These are phyloP conservation scores for Mycena latifolia DNA, from an alignment of 768 basidiomycete species.

Conservation along the genomic window DNA sequence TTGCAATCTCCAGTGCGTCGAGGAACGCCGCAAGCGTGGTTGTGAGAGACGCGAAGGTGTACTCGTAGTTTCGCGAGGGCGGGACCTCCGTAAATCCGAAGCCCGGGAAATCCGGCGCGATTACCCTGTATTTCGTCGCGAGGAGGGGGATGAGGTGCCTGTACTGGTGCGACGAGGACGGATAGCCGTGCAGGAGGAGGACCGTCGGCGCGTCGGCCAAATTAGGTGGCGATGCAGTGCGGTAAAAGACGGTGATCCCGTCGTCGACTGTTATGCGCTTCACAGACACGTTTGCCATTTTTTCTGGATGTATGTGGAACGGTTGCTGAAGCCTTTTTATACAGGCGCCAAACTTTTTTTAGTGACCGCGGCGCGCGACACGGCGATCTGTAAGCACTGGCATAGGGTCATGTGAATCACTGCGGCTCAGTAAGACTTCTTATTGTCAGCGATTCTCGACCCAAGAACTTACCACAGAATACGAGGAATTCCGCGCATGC, in stretches of 20 bases:
- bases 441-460: too few relatives aligned
- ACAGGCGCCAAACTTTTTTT: not conserved
- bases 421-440: not conserved
- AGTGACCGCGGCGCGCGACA: not conserved
- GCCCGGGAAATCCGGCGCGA: slow-evolving; percentile 63
- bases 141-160: slow-evolving; percentile 58
- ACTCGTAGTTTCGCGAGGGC: slow-evolving; percentile 47
- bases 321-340: not conserved
- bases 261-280: slow-evolving; percentile 42
- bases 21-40: slow-evolving; percentile 54
- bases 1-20: slow-evolving; percentile 50
- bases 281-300: slow-evolving; percentile 35
- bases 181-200: slow-evolving; percentile 64
- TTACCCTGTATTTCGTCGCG: slow-evolving; percentile 51
- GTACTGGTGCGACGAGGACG: slow-evolving; percentile 60
- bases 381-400: not conserved
- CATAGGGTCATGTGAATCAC: not conserved
- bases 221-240: slow-evolving; percentile 48
- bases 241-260: slow-evolving; percentile 57
- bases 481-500: not conserved
- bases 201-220: slow-evolving; percentile 41
- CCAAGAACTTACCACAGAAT: too few relatives aligned
- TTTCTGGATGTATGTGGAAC: not conserved
- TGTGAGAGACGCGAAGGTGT: slow-evolving; percentile 56
- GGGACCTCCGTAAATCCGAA: slow-evolving; percentile 63